These are phyloP conservation scores for Drosera spatulata DNA, from an alignment of 179 eudicot species.

Conservation along the genomic window DNA sequence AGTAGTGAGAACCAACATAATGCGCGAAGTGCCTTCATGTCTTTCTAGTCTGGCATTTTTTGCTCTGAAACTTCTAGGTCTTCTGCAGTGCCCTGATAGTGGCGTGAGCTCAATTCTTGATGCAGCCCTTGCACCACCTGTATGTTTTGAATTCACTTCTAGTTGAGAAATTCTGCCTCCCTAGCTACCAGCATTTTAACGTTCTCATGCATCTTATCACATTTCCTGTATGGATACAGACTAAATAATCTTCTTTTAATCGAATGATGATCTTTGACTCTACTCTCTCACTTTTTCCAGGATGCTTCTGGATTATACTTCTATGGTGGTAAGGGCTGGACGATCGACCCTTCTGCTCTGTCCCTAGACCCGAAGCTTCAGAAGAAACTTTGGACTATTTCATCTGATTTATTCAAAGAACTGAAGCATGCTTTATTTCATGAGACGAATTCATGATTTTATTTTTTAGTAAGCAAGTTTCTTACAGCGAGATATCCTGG, in stretches of 20 bases:
- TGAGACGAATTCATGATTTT: no score
- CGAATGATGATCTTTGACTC: not conserved
- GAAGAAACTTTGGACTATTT: slow-evolving; percentile 54
- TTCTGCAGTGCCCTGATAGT: slow-evolving; percentile 55
- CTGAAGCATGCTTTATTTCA: slow-evolving; percentile 14
- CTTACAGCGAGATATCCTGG: no score
- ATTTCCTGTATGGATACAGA: not conserved
- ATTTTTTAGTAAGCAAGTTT: no score
- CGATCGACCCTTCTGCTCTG: slow-evolving; percentile 36
- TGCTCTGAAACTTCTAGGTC: slow-evolving; percentile 41
- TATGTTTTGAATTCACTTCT: slow-evolving; percentile 17
- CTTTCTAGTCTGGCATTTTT: slow-evolving; percentile 37
- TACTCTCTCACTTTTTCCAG: slow-evolving; percentile 20
- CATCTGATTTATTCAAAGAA: slow-evolving; percentile 39
- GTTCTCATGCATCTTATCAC: not conserved
- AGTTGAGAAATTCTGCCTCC: no score
- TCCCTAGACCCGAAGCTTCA: slow-evolving; percentile 46
- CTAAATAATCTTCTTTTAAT: not conserved
- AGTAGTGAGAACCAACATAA: slow-evolving; percentile 68
- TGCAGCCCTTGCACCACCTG: slow-evolving; percentile 83
- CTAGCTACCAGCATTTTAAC: not conserved
- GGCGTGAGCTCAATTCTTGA: slow-evolving; percentile 63
- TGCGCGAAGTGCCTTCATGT: slow-evolving; percentile 65
- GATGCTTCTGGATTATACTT: slow-evolving; percentile 71
- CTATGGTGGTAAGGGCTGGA: slow-evolving; percentile 72